phyloP scores from a whole-genome alignment of 495 filamentous ascomycete species.

The Neurospora sp. region DNA sequence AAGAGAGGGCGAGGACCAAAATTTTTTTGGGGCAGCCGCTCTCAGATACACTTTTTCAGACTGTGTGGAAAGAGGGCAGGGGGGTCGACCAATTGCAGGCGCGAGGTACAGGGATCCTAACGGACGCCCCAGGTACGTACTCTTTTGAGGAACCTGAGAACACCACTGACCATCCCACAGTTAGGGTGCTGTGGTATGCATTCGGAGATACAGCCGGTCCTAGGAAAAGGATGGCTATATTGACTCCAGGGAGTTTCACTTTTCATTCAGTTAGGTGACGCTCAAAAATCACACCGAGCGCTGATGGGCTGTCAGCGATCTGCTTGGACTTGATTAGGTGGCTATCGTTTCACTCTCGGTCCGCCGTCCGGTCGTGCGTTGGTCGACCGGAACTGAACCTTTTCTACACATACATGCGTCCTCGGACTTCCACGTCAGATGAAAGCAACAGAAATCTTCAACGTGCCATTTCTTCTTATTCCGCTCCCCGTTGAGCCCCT shows the following conservation, averaged over 20 bases:
- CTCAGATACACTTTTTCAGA: conserved; percentile 1
- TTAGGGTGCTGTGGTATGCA: neutral
- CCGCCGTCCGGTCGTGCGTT: neutral
- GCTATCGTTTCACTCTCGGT: neutral
- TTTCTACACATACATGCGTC: neutral
- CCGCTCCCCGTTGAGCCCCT: neutral
- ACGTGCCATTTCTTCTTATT: neutral
- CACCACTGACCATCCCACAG: neutral
- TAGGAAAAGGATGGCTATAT: neutral
- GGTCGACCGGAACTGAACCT: neutral
- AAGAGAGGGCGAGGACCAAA: conserved; percentile 27
- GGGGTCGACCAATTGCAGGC: neutral
- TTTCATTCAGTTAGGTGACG: neutral
- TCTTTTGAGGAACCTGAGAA: neutral
- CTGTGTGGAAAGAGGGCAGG: neutral
- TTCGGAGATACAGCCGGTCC: neutral
- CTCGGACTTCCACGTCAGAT: neutral
- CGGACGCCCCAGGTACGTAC: neutral
- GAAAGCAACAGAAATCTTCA: neutral
- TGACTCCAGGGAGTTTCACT: neutral
- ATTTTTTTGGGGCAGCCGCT: conserved; percentile 22
- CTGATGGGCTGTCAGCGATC: neutral
- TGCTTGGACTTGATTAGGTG: neutral
- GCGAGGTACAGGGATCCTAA: neutral
- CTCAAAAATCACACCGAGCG: neutral